These are phyloP conservation scores for Bocquillonia castaneifolia DNA, from an alignment of 441 rosid species.

Conservation along the genomic window DNA sequence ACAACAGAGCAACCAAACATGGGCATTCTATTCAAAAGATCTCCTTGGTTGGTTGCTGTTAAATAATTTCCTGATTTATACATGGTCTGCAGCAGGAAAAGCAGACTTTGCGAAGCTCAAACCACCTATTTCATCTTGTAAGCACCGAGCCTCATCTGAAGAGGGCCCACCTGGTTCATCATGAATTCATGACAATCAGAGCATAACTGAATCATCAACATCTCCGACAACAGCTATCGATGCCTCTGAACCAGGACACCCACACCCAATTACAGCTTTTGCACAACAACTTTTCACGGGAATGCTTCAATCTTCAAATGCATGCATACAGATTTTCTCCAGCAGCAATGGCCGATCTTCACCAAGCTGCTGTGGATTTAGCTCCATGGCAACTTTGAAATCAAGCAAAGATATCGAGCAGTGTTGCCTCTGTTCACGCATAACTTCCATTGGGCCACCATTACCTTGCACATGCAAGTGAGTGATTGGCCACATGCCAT, in stretches of 20 bases:
- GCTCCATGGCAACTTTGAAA: slow-evolving; percentile 88
- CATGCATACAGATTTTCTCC: slow-evolving; percentile 61
- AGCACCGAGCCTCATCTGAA: slow-evolving; percentile 30
- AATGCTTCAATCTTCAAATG: slow-evolving; percentile 50
- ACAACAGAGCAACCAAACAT: slow-evolving; percentile 47
- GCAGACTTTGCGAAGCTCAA: slow-evolving; percentile 30
- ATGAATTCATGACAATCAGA: slow-evolving; percentile 21
- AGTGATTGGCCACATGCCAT: slow-evolving; percentile 56
- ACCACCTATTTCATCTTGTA: slow-evolving; percentile 30
- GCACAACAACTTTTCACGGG: slow-evolving; percentile 27
- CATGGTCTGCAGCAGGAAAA: slow-evolving; percentile 41
- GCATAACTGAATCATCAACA: slow-evolving; percentile 27
- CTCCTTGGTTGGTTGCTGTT: slow-evolving; percentile 35
- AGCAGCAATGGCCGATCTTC: slow-evolving; percentile 86
- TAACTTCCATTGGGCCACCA: slow-evolving; percentile 34
- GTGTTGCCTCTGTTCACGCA: slow-evolving; percentile 41
- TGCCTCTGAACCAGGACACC: slow-evolving; percentile 37
- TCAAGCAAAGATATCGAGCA: slow-evolving; percentile 61
- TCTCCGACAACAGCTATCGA: slow-evolving; percentile 30
- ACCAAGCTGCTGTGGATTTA: slow-evolving; percentile 81
- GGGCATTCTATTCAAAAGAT: slow-evolving; percentile 30
- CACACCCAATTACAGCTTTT: slow-evolving; percentile 24
- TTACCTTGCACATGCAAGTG: slow-evolving; percentile 45
- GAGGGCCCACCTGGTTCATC: slow-evolving; percentile 33
- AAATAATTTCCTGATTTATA: slow-evolving; percentile 35